Conservation (phyloP, 306 rosid genomes). For the Vigna nakashimae region DNA sequence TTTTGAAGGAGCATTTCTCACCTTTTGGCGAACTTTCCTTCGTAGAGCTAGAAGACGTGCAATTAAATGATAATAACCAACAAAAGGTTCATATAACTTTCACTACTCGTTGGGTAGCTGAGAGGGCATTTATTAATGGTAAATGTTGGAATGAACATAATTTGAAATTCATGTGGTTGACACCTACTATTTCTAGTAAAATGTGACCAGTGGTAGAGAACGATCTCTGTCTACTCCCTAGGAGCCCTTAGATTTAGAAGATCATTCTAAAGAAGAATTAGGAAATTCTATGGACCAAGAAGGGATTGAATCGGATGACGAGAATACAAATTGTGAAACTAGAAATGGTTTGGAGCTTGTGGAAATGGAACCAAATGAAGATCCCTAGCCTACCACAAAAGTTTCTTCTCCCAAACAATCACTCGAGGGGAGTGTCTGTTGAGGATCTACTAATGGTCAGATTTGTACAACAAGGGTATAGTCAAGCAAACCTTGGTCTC, state of each 20-base stretch:
- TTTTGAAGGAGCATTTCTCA: slow-evolving; percentile 78
- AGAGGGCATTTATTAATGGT: slow-evolving; percentile 72
- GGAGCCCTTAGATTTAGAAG: slow-evolving; percentile 52
- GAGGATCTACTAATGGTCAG: slow-evolving; percentile 62
- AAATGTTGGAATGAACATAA: slow-evolving; percentile 79
- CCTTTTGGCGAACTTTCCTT: slow-evolving; percentile 70
- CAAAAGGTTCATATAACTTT: slow-evolving; percentile 63
- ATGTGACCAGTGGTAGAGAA: slow-evolving; percentile 53
- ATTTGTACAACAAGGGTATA: slow-evolving; percentile 78
- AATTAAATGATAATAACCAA: slow-evolving; percentile 46
- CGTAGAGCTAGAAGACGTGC: slow-evolving; percentile 62
- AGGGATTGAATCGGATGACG: slow-evolving; percentile 50
- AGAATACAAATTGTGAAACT: slow-evolving; percentile 49
- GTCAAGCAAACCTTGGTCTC: too few species aligned
- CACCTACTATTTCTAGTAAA: slow-evolving; percentile 52
- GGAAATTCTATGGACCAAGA: slow-evolving; percentile 45
- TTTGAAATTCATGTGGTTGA: slow-evolving; percentile 71
- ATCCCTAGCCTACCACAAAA: slow-evolving; percentile 44
- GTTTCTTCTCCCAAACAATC: slow-evolving; percentile 58
- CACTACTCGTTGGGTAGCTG: slow-evolving; percentile 72
- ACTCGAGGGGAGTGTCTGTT: slow-evolving; percentile 50
- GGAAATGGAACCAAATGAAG: slow-evolving; percentile 61
- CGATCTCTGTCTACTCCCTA: slow-evolving; percentile 58
- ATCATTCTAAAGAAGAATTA: slow-evolving; percentile 48
- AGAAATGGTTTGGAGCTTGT: slow-evolving; percentile 46